Evolutionary conservation across 192 early-diverging fungal genomes (phyloP), one percentile per base, ranked within the genome.

Genomic region (Coemansia sp.): DNA sequence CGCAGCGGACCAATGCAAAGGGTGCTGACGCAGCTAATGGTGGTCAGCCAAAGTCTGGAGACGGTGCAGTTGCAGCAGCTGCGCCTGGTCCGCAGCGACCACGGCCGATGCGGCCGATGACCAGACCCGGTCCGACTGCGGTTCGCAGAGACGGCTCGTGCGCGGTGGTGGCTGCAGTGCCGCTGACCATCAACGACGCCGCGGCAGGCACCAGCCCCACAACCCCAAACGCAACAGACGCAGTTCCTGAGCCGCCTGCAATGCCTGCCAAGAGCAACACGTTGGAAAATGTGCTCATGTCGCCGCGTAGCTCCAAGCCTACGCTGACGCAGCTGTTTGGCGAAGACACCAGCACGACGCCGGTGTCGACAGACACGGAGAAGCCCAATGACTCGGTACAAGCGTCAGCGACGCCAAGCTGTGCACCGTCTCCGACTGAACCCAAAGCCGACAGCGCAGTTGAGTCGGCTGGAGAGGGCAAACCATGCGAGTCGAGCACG

Each of bases 31-130:
- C 63, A 52, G 48, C 63, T 34, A 25, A 18, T 14, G 49, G 6
- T 5, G 34, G 38, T 5, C 47, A 36, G 59, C 17, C 44, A 1
- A 47, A 17, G 18, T 25, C 59, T 4, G 17, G 20, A 38, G 12
- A 37, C 50, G 6, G 20, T 14, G 6, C 49, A 4, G 25, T 4
- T 24, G 44, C 46, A 18, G 8, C 20, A 42, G 6, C 38, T 5
- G 10, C 42, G 20, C 18, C 46, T 17, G 59, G 36, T 25, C 56
- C 49, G 15, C 68, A 69, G 18, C 62, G 70, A 5, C 75, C 67
- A 24, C 68, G 61, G 66, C 70, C 75, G 1, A 63, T 78, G 24
- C 70, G 75, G 9, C 75, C 75, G 26, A 58, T 75, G n/a, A 55
- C 63, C 3, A 31, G 67, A 15, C 60, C 60, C 24, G 67, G 51